Evolutionary conservation across 1,139 yeast genomes (phyloP), one percentile per base, ranked within the genome.

Genomic region (Sporopachydermia cereana): DNA sequence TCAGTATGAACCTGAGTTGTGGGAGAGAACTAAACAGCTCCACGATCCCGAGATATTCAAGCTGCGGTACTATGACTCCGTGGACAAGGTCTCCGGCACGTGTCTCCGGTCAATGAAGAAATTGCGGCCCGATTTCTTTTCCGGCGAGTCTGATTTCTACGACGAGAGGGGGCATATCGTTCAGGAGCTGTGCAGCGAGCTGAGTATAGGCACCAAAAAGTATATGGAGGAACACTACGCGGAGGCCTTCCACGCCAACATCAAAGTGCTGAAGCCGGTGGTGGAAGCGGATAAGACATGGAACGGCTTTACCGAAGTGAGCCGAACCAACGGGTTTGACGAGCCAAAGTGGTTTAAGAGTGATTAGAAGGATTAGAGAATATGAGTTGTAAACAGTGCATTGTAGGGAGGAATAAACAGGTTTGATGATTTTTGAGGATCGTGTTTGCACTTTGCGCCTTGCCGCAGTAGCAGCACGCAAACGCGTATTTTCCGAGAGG

Each of bases 311-410:
- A 53, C 51, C 29, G 54, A 58, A 41, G 48, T 54, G 9, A 55
- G 58, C 45, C 49, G 64, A 44, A 63, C 63, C 31, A 60, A 60
- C 43, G 64, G 64, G 2, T 57, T 48, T 46, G 64, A 60, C 46
- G 46, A 51, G 23, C 60, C 64, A 2, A 56, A 53, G 41, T 60
- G 64, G 61, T 58, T 18, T 18, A 42, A 5, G 31, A n/a, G n/a
- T n/a, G n/a, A n/a, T n/a, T 42, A 36, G 20, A n/a, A 34, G 39
- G 29, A 25, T 7, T 14, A 7, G 29, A 25, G 29, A 14, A 25
- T n/a, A n/a, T n/a, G n/a, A n/a, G n/a, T n/a, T n/a, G n/a, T 7
- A 25, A 25, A 14, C 14, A 7, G 12, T 25, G 29, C 7, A 25
- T 7, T 7, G 7, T 25, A 7, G 29, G 29, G 14, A 25, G 29